Evolutionary conservation across 495 filamentous ascomycete species (phyloP).

Genomic region (Lichina pygmaea): DNA sequence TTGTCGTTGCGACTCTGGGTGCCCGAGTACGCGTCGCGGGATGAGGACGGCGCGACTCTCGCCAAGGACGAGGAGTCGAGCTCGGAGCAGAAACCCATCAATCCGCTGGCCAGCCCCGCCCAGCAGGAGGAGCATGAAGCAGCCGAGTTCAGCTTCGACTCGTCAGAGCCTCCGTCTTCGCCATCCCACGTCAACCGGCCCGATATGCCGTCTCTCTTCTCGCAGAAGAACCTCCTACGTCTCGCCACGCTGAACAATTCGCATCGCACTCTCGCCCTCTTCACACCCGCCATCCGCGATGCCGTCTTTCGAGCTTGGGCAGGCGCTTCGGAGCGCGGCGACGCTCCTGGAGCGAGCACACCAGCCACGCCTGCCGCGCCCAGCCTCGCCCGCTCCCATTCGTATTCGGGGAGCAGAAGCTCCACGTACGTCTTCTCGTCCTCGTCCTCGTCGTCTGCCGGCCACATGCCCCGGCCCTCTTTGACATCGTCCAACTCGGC

Average conservation of each 20-base stretch:
- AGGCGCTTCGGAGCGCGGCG: slow-evolving; percentile 42
- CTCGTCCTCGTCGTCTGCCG: slow-evolving; percentile 14
- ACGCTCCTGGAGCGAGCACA: slow-evolving; percentile 25
- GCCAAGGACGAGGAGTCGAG: slow-evolving; percentile 7
- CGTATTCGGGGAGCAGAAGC: slow-evolving; percentile 26
- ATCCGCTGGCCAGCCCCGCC: slow-evolving; percentile 58
- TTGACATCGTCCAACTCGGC: slow-evolving; percentile 15
- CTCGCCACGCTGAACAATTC: slow-evolving; percentile 53
- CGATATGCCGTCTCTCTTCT: slow-evolving; percentile 63
- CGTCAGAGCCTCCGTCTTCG: slow-evolving; percentile 37
- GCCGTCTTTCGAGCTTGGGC: slow-evolving; percentile 83
- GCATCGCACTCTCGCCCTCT: slow-evolving; percentile 64
- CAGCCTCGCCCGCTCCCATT: slow-evolving; percentile 29
- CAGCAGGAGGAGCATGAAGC: slow-evolving; percentile 23
- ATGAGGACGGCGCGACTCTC: slow-evolving; percentile 15
- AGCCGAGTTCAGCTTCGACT: slow-evolving; percentile 43
- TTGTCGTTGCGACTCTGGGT: slow-evolving; percentile 76
- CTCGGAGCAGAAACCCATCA: slow-evolving; percentile 26
- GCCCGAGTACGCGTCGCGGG: slow-evolving; percentile 48
- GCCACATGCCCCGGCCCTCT: slow-evolving; percentile 12
- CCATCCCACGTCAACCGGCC: neutral
- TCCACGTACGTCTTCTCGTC: slow-evolving; percentile 38
- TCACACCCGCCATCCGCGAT: slow-evolving; percentile 60
- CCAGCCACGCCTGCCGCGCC: slow-evolving; percentile 10
- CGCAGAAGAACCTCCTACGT: slow-evolving; percentile 64